Evolutionary conservation across 2,329 filamentous ascomycete species (phyloP), one percentile per base, ranked within the genome.

Genomic region (Fusarium sp.): DNA sequence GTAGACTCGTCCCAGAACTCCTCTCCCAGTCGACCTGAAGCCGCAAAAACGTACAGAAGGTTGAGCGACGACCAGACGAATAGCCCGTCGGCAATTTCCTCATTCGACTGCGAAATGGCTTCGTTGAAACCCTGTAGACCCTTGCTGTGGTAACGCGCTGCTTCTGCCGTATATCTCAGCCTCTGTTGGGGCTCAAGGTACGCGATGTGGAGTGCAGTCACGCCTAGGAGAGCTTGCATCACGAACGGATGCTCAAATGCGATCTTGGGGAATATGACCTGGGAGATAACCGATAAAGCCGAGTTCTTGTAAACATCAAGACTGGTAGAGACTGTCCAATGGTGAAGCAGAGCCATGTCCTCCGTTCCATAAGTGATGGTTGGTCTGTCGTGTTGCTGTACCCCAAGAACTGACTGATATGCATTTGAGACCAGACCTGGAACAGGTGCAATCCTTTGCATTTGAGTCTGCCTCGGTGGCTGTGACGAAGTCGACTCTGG

Each of bases 51-150:
- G 13, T 68, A 68, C 0, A 68, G 6, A 4, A 68, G 28, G 22
- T 68, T 68, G 13, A 68, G 41, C 6, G 63, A 48, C 1, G 65
- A 68, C 65, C 65, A 68, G 4, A 36, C 10, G 6, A 68, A 68
- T 8, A 68, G 6, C 0, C 47, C 54, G 1, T 68, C 64, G 0
- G 65, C 55, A 5, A 10, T 15, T 6, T 18, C 47, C 1, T 67
- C 24, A 2, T 4, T 45, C 0, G 28, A n/a, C 0, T 22, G 6
- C 0, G 36, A 8, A 1, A 68, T 7, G 0, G 41, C 47, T 4
- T 68, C 26, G 11, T 68, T 68, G 8, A 68, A 68, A 0, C 65
- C 65, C 0, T 42, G 22, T 1, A 68, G 10, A 0, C 65, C 58
- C 13, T 11, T 17, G 3, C 24, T 68, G 1, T 68, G 65, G 8